Conservation (phyloP, 2,329 filamentous ascomycete genomes). For the Trichoderma semiorbis region DNA sequence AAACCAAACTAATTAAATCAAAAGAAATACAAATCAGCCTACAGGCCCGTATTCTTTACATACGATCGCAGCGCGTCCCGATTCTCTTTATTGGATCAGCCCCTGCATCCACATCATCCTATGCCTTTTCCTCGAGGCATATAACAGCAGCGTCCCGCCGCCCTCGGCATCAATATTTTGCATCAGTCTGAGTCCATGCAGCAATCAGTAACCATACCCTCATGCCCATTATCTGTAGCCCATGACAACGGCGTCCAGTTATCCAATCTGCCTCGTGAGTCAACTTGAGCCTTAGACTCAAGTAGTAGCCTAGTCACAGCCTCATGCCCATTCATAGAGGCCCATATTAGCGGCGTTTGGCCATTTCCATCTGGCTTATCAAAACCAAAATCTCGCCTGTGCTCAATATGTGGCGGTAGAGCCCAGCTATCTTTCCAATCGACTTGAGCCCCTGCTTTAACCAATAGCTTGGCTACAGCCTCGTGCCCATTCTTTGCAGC, state of each 20-base stretch:
- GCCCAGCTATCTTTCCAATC: background rate
- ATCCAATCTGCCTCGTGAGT: background rate
- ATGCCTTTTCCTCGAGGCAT: too few species aligned
- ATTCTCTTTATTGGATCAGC: too few species aligned
- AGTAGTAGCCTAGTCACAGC: background rate
- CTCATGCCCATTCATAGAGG: background rate
- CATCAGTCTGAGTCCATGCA: background rate
- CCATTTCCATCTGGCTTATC: too few species aligned
- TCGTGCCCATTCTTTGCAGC: background rate
- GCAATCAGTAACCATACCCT: background rate
- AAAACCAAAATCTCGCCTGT: too few species aligned
- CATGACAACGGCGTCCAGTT: background rate
- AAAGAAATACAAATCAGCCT: too few species aligned
- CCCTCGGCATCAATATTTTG: too few species aligned
- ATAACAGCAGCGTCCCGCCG: too few species aligned
- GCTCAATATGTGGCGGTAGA: too few species aligned
- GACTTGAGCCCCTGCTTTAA: background rate
- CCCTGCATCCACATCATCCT: too few species aligned
- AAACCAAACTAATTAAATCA: too few species aligned
- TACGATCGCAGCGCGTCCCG: too few species aligned
- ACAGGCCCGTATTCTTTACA: too few species aligned
- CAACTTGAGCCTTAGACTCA: background rate
- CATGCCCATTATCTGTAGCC: background rate
- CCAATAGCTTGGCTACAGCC: background rate
- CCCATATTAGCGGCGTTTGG: background rate